These are phyloP conservation scores for Pseudocercospora macadamiae DNA, from an alignment of 2,329 filamentous ascomycete genomes.

Conservation along the genomic window DNA sequence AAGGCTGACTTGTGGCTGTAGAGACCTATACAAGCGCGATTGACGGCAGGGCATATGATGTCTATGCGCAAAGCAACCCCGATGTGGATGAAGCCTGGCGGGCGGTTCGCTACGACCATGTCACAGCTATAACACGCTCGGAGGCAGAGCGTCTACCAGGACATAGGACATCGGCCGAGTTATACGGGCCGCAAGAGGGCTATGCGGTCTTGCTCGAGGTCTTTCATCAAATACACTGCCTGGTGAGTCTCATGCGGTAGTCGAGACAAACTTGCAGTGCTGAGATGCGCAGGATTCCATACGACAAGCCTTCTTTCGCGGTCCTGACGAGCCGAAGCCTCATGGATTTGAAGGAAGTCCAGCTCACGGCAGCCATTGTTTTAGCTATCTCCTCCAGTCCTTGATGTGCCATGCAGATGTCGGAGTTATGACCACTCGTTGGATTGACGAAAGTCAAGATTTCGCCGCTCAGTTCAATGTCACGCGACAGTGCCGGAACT, in stretches of 20 bases:
- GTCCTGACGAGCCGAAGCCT: too few relatives aligned
- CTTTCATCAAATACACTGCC: conserved; percentile 5
- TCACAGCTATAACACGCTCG: background rate
- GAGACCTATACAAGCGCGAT: background rate
- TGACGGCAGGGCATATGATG: background rate
- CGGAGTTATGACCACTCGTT: background rate
- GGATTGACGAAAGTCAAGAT: background rate
- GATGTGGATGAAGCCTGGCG: background rate
- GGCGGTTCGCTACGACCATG: background rate
- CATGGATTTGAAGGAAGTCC: too few relatives aligned
- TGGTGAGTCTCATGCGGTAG: too few relatives aligned
- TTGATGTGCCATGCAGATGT: conserved; percentile 4
- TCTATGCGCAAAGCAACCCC: background rate
- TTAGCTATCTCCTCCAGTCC: conserved; percentile 1
- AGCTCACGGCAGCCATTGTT: background rate
- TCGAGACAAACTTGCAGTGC: too few relatives aligned
- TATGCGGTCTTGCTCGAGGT: background rate
- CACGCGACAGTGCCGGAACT: conserved; percentile 7
- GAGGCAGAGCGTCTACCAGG: background rate
- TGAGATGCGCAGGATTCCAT: too few relatives aligned
- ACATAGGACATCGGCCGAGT: background rate
- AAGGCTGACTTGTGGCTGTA: background rate
- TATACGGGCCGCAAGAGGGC: background rate
- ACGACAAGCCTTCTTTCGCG: too few relatives aligned
- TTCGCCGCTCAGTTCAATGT: background rate